These are phyloP conservation scores for Inosperma sp. DNA, from an alignment of 768 basidiomycete genomes.

Conservation along the genomic window DNA sequence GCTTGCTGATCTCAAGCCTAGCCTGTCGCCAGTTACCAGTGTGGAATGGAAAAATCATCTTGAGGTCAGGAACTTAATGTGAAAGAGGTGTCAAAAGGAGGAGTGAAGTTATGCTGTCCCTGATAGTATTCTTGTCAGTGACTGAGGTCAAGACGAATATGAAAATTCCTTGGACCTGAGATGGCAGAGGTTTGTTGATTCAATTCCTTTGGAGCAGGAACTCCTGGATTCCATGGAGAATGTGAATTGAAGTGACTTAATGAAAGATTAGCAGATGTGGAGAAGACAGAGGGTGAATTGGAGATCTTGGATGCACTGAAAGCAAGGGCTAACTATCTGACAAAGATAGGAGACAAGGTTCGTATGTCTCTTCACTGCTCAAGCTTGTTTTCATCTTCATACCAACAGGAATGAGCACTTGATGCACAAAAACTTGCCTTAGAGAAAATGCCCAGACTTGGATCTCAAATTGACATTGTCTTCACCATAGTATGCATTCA, in stretches of 20 bases:
- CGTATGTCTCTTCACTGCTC: too few relatives aligned
- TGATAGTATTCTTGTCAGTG: constrained; percentile 88
- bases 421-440: constrained; percentile 79
- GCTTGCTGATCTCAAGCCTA: constrained; percentile 92
- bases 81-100: constrained; percentile 83
- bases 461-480: too few relatives aligned
- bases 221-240: constrained; percentile 59
- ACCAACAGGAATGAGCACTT: too few relatives aligned
- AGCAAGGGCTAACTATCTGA: constrained; percentile 80
- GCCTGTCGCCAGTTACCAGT: constrained; percentile 79
- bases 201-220: constrained; percentile 36
- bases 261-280: constrained; percentile 77
- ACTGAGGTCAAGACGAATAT: constrained; percentile 67
- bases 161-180: constrained; percentile 70
- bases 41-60: constrained; percentile 93
- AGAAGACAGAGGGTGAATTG: too few relatives aligned
- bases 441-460: constrained; percentile 91
- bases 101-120: constrained; percentile 87
- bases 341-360: too few relatives aligned
- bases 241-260: constrained; percentile 69
- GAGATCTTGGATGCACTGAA: constrained; percentile 80
- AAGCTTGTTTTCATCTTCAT: too few relatives aligned
- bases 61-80: constrained; percentile 93
- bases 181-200: constrained; percentile 64
- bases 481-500: too few relatives aligned